These are phyloP conservation scores for Notholithocarpus densiflorus DNA, from an alignment of 306 rosid genomes.

Conservation along the genomic window DNA sequence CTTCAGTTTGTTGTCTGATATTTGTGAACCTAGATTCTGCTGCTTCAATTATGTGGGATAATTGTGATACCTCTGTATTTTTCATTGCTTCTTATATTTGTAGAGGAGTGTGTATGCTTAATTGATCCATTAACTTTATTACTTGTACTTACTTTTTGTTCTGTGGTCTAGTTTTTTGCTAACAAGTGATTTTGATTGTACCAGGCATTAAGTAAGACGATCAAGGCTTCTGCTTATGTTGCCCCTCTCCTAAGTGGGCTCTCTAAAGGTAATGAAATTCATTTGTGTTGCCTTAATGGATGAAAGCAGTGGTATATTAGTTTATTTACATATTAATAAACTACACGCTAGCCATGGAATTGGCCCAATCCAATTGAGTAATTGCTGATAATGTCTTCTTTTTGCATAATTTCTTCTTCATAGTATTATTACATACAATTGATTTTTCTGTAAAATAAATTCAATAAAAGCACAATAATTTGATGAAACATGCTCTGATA, in stretches of 20 bases:
- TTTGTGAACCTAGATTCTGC: not conserved
- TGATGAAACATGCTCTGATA: no score
- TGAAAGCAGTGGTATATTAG: not conserved
- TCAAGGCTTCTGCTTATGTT: conserved; percentile 41
- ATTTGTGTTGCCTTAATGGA: not conserved
- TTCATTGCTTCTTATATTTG: not conserved
- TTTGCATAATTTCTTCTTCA: not conserved
- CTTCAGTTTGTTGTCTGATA: not conserved
- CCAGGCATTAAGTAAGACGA: conserved; percentile 59
- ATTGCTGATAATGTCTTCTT: not conserved
- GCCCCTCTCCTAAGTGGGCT: conserved; percentile 59
- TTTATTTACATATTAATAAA: not conserved
- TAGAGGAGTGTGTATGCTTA: not conserved
- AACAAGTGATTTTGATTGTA: conserved; percentile 31
- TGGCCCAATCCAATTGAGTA: not conserved
- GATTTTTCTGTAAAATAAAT: not conserved
- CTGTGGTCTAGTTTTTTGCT: conserved; percentile 31
- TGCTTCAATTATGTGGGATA: not conserved
- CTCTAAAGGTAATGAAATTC: conserved; percentile 58
- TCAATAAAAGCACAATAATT: no score
- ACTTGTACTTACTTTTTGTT: conserved; percentile 13
- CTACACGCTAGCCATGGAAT: not conserved
- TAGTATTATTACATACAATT: not conserved
- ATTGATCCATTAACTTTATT: not conserved
- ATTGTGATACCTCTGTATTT: not conserved